Base-by-base conservation (phyloP, 352 stramenopile genomes). In the Pythium sp. region DNA sequence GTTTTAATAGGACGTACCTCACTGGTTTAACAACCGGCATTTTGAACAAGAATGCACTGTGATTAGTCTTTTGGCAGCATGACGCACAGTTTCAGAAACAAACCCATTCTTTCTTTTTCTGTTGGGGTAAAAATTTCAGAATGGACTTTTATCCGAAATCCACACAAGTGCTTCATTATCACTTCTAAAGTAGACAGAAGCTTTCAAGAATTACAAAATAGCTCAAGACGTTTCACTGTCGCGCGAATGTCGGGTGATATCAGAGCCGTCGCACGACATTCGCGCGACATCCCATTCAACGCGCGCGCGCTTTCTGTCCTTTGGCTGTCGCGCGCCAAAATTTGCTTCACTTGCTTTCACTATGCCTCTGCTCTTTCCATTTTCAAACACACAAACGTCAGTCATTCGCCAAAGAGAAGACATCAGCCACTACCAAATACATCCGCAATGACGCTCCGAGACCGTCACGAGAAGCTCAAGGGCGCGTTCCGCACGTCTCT, bases 401-500 rank as follows among this genome's bases (percentile, higher is more conserved):
- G 54, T 43, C 54, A 59, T 32, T 43, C 18, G 15, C 49, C 20
- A 18, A 57, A 18, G 18, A 30, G 24, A 38, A 30, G 22, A 38
- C 36, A 64, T 18, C 43, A 12, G 20, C 26, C 36, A 18, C 7
- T 18, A 20, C 28, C 26, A 20, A 18, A 1, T 14, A 18, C 28
- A 60, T 18, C 54, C 22, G 54, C 22, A 8, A 70, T 70, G 65
- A 60, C 58, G 28, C 57, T 70, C 9, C 57, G 59, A 22, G 64
- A 72, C 7, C 68, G 56, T 49, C 68, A 60, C 38, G 58, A 61
- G 38, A 46, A 60, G 41, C 64, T 77, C 26, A 75, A 75, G 58
- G 64, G 64, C 22, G 9, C 55, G 32, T 78, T 74, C 64, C 78
- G 75, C 55, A 65, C 72, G 64, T 90, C 77, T 55, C 71, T 92